phyloP scores from a whole-genome alignment of 129 eudicot species.

The Ambrosia artemisiifolia region DNA sequence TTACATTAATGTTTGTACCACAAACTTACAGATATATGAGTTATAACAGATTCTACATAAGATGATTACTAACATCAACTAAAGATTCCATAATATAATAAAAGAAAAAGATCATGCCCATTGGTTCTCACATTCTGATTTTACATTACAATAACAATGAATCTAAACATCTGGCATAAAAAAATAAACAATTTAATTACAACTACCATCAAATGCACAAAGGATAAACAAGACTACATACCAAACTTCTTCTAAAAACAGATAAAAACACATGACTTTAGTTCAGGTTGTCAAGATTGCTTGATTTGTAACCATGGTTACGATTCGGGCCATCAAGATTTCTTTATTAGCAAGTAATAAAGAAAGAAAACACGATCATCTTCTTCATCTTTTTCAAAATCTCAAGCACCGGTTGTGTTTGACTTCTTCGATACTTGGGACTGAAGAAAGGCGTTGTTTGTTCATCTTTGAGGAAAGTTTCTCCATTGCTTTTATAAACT shows the following conservation, averaged over 20 bases:
- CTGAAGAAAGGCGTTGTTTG: constrained; percentile 38
- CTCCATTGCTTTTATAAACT: constrained; percentile 81
- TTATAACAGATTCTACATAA: neutral
- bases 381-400: constrained; percentile 44
- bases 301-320: neutral
- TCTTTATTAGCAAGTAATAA: neutral
- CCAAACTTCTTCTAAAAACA: constrained; percentile 1
- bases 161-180: constrained; percentile 17
- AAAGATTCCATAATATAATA: neutral
- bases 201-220: neutral
- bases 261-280: constrained; percentile 21
- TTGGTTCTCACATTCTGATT: neutral
- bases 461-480: constrained; percentile 55
- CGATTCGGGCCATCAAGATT: constrained; percentile 3
- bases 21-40: neutral
- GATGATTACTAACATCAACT: neutral
- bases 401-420: constrained; percentile 79
- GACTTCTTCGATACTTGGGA: constrained; percentile 46
- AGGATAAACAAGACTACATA: constrained; percentile 23
- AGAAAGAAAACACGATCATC: neutral
- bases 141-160: constrained; percentile 21
- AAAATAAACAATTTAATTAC: constrained; percentile 34
- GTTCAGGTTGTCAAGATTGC: constrained; percentile 5
- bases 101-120: neutral
- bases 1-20: constrained; percentile 23